Base-by-base conservation (phyloP, 768 basidiomycete species). In the Lanmaoa rubissima region DNA sequence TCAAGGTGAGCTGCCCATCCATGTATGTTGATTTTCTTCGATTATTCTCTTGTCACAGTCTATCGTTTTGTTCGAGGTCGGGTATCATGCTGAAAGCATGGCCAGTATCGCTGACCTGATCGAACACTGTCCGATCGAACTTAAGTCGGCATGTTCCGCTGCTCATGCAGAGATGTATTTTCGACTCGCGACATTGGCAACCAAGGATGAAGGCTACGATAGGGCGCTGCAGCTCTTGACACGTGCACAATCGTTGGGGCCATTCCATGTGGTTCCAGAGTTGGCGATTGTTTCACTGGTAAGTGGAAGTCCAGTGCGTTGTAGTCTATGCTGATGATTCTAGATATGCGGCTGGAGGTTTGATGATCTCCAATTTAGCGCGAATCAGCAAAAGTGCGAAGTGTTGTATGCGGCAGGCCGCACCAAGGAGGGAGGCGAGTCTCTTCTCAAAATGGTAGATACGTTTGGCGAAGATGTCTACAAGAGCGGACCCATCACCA, bases 1-100 rank as follows among this genome's bases (percentile, higher is more conserved):
- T 58, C 14, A 58, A 58, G 28, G 58, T 48, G 40, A 26, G 40
- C 8, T 10, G 12, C 28, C 14, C 11, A 11, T 12, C 7, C n/a
- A 32, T 13, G 35, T 8, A 34, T 28, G n/a, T 16, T n/a, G 9
- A 6, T 28, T 24, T 28, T 28, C 10, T 19, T 26, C 38, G 4
- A 13, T 44, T 28, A 39, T 32, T 13, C 17, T 19, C 1, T 39
- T 17, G 9, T 42, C 26, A 59, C 28, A 28, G 58, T 51, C 35
- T 17, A 52, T 52, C 8, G 46, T 52, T 21, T 39, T 59, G 21
- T 59, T 59, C n/a, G 57, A 59, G 12, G 41, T 52, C 12, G 16
- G 32, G 31, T 59, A 59, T 48, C 50, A 59, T 39, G 56, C 58
- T 1, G 56, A 59, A 39, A 38, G 58, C 50, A 59, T 59, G 58